Conservation (phyloP, 2,329 filamentous ascomycete species). For the Orbilia javanica region DNA sequence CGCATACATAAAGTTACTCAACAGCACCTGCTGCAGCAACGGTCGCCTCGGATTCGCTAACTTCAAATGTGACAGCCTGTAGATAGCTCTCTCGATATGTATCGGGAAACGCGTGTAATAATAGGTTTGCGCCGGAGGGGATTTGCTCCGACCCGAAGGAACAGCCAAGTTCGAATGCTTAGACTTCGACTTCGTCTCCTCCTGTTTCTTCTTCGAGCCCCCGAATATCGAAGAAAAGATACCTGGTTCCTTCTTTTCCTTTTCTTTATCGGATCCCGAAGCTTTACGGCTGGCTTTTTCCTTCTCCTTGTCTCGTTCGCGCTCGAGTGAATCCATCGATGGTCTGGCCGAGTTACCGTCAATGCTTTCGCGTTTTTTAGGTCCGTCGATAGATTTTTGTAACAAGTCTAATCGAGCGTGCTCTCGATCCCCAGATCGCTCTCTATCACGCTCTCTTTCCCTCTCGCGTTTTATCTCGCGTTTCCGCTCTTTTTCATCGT, state of each 20-base stretch:
- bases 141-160: slow-evolving; percentile 67
- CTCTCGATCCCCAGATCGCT: slow-evolving; percentile 74
- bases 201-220: slow-evolving; percentile 81
- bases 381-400: slow-evolving; percentile 84
- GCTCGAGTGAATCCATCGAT: slow-evolving; percentile 78
- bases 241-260: slow-evolving; percentile 90
- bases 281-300: slow-evolving; percentile 70
- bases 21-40: slow-evolving; percentile 90
- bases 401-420: slow-evolving; percentile 81
- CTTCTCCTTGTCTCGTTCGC: slow-evolving; percentile 84
- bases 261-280: slow-evolving; percentile 71
- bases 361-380: slow-evolving; percentile 82
- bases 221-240: slow-evolving; percentile 96
- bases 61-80: slow-evolving; percentile 98
- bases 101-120: slow-evolving; percentile 96
- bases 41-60: slow-evolving; percentile 95
- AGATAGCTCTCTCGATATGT: slow-evolving; percentile 94
- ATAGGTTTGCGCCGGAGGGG: slow-evolving; percentile 78
- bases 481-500: slow-evolving; percentile 66
- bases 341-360: slow-evolving; percentile 78
- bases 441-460: slow-evolving; percentile 67
- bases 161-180: slow-evolving; percentile 79
- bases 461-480: slow-evolving; percentile 66
- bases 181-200: slow-evolving; percentile 43
- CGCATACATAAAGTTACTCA: slow-evolving; percentile 99